These are phyloP conservation scores for Leccinum olivaceopallidum DNA, from an alignment of 768 basidiomycete genomes.

Conservation along the genomic window DNA sequence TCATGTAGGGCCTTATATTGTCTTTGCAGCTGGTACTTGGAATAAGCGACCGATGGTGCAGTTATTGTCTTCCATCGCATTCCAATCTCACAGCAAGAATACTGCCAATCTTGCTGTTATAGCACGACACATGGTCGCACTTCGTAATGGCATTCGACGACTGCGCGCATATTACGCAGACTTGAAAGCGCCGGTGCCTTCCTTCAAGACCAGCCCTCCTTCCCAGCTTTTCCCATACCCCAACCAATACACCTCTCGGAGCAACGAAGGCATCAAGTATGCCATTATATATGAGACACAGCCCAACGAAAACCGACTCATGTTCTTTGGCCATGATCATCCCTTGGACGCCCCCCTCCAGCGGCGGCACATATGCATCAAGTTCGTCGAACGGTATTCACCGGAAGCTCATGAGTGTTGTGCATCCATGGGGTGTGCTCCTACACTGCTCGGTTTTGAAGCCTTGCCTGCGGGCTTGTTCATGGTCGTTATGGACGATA, in stretches of 20 bases:
- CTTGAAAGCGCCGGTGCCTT: not conserved
- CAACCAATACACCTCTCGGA: conserved; percentile 12
- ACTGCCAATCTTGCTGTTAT: no score
- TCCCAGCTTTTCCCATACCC: conserved; percentile 5
- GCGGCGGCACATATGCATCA: conserved; percentile 24
- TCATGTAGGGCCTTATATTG: no score
- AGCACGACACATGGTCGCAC: no score
- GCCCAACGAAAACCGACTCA: conserved; percentile 2
- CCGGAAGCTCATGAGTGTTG: conserved; percentile 26
- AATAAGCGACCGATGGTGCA: no score
- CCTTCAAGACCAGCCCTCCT: not conserved
- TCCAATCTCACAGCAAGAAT: no score
- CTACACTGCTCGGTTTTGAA: conserved; percentile 27
- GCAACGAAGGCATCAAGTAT: conserved; percentile 7
- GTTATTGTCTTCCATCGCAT: no score
- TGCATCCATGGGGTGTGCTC: conserved; percentile 27
- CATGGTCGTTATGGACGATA: conserved; percentile 36
- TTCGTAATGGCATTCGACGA: no score
- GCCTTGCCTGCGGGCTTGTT: conserved; percentile 30
- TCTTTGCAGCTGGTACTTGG: no score
- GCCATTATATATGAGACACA: no score
- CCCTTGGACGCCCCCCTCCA: not conserved
- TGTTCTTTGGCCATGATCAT: conserved; percentile 11
- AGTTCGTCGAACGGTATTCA: conserved; percentile 30
- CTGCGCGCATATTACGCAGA: conserved; percentile 27